Evolutionary conservation across 2,329 filamentous ascomycete genomes (phyloP).

Genomic region (Elsinoe perseae): DNA sequence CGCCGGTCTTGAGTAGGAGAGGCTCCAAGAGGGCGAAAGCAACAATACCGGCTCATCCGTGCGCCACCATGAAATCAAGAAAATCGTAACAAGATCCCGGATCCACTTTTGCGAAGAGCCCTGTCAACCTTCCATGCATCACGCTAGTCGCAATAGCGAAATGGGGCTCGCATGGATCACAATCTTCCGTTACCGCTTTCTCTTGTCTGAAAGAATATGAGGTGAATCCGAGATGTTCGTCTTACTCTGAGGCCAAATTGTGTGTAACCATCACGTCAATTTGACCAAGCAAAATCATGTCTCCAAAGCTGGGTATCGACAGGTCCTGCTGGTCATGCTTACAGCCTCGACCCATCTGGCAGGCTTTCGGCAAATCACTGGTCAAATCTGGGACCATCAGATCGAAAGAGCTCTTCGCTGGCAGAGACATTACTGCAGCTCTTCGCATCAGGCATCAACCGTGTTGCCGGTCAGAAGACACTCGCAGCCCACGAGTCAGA

Average conservation of each 20-base stretch:
- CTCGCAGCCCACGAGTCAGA: background rate
- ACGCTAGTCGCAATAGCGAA: background rate
- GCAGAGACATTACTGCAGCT: conserved; percentile 7
- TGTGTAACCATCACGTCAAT: conserved; percentile 8
- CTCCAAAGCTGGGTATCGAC: background rate
- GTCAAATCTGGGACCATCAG: background rate
- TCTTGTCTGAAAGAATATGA: background rate
- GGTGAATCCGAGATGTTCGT: background rate
- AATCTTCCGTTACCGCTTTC: conserved; percentile 6
- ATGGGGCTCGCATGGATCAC: conserved; percentile 3
- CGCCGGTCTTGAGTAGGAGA: too few relatives aligned
- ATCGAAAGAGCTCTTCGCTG: background rate
- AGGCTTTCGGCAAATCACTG: background rate
- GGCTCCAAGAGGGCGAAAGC: background rate
- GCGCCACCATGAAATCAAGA: conserved; percentile 8
- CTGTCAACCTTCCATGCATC: conserved; percentile 15
- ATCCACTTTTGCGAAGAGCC: conserved; percentile 1
- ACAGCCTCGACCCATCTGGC: background rate
- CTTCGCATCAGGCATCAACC: conserved; percentile 6
- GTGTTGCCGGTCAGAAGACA: conserved; percentile 5
- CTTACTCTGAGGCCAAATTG: background rate
- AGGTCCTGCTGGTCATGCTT: background rate
- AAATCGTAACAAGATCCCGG: conserved; percentile 12
- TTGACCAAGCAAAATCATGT: background rate
- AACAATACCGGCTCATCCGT: conserved; percentile 14